phyloP scores from a whole-genome alignment of 73 alveolate species.

The Diophrys sp. region DNA sequence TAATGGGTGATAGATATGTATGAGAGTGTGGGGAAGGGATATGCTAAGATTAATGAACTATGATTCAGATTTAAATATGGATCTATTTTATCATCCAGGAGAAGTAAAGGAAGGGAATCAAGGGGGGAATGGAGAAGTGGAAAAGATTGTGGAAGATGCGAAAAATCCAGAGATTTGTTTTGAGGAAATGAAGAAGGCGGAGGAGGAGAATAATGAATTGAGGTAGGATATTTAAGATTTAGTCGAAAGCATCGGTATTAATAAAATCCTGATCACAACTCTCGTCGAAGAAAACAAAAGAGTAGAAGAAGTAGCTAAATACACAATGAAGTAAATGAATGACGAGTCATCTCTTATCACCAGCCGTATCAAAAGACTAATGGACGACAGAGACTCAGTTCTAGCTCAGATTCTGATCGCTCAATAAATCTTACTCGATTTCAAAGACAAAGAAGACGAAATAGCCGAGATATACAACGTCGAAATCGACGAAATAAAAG shows the following conservation, averaged over 20 bases:
- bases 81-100: background rate
- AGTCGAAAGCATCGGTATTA: background rate
- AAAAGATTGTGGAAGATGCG: background rate
- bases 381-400: background rate
- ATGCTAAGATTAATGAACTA: background rate
- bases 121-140: background rate
- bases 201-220: background rate
- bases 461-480: background rate
- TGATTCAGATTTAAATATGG: background rate
- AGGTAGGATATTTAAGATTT: background rate
- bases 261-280: background rate
- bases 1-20: background rate
- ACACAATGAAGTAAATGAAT: background rate
- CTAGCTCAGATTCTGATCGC: conserved; percentile 3
- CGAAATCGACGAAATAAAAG: conserved; percentile 8
- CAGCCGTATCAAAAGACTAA: background rate
- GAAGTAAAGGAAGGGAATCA: background rate
- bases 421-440: background rate
- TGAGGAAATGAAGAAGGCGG: background rate
- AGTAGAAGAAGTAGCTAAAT: background rate
- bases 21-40: background rate
- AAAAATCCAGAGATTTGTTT: background rate
- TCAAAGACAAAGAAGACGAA: conserved; percentile 10
- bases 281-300: conserved; percentile 1
- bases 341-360: background rate